Evolutionary conservation across 1,284 basidiomycete species (phyloP).

Genomic region (Sanghuangporus sanghuang): DNA sequence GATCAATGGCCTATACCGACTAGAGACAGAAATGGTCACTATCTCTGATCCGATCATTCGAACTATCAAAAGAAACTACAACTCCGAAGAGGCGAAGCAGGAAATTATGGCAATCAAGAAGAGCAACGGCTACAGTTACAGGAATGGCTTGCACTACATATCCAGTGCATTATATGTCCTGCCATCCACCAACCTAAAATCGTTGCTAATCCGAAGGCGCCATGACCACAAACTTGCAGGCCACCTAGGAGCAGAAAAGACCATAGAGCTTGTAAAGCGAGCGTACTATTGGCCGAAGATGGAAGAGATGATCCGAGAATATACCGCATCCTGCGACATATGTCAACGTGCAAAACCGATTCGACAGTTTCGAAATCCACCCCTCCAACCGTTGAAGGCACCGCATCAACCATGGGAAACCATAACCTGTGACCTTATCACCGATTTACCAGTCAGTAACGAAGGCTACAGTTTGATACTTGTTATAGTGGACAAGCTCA

Average conservation of each 20-base stretch:
- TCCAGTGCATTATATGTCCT: slow-evolving; percentile 15
- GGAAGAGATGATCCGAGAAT: slow-evolving; percentile 16
- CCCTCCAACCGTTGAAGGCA: slow-evolving; percentile 17
- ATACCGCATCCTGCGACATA: slow-evolving; percentile 21
- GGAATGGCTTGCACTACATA: not conserved
- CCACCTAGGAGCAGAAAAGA: slow-evolving; percentile 31
- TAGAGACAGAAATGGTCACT: not conserved
- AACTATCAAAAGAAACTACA: slow-evolving; percentile 1
- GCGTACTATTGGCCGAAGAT: slow-evolving; percentile 25
- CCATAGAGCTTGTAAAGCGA: slow-evolving; percentile 20
- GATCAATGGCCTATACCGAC: not conserved
- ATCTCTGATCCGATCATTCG: slow-evolving; percentile 24
- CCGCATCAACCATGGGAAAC: slow-evolving; percentile 19
- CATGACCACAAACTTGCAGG: slow-evolving; percentile 18
- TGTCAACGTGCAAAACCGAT: slow-evolving; percentile 20
- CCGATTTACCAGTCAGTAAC: slow-evolving; percentile 25
- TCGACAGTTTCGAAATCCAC: slow-evolving; percentile 9
- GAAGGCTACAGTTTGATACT: slow-evolving; percentile 33
- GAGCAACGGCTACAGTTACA: not conserved
- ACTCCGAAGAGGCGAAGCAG: not conserved
- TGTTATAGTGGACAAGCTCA: slow-evolving; percentile 32
- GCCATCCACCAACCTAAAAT: not conserved
- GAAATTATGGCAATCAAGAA: slow-evolving; percentile 19
- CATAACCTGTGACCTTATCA: slow-evolving; percentile 21
- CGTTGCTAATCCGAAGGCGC: not conserved